Percentiles rank a stretch among this genome's conserved stretches.
phyloP scores from a whole-genome alignment of 2,329 filamentous ascomycete species.

The Alternaria atra region DNA sequence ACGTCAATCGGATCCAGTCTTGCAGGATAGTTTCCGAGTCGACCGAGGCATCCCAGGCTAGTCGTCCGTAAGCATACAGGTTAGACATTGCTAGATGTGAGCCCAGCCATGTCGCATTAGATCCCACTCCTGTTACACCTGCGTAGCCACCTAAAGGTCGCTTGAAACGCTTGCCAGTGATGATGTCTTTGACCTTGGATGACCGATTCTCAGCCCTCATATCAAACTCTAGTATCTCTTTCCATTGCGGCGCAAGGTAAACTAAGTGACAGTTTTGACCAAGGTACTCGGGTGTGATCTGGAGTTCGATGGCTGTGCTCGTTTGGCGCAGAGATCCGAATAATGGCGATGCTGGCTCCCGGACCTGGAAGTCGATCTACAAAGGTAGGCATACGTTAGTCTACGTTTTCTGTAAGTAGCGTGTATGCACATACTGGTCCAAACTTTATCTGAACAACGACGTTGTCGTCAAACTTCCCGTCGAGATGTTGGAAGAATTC shows the following conservation, averaged over 20 bases:
- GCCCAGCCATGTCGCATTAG: constrained; percentile 73
- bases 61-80: constrained; percentile 72
- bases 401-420: not conserved
- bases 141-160: constrained; percentile 68
- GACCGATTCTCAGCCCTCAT: constrained; percentile 66
- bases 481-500: constrained; percentile 73
- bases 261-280: constrained; percentile 75
- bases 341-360: constrained; percentile 72
- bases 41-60: constrained; percentile 70
- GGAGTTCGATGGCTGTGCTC: constrained; percentile 68
- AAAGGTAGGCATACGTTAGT: not conserved
- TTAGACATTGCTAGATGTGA: constrained; percentile 72
- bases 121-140: constrained; percentile 73
- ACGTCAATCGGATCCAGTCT: constrained; percentile 75
- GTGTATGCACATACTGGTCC: constrained; percentile 57
- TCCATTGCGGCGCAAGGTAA: constrained; percentile 74
- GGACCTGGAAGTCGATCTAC: constrained; percentile 74
- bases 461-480: constrained; percentile 72
- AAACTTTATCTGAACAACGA: constrained; percentile 77
- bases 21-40: constrained; percentile 63
- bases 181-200: constrained; percentile 67
- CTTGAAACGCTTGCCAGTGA: constrained; percentile 68
- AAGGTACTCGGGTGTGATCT: constrained; percentile 75
- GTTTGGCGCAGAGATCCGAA: constrained; percentile 64
- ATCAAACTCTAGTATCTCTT: constrained; percentile 73